Evolutionary conservation across 2,329 filamentous ascomycete genomes (phyloP).

Genomic region (Fusarium concolor): DNA sequence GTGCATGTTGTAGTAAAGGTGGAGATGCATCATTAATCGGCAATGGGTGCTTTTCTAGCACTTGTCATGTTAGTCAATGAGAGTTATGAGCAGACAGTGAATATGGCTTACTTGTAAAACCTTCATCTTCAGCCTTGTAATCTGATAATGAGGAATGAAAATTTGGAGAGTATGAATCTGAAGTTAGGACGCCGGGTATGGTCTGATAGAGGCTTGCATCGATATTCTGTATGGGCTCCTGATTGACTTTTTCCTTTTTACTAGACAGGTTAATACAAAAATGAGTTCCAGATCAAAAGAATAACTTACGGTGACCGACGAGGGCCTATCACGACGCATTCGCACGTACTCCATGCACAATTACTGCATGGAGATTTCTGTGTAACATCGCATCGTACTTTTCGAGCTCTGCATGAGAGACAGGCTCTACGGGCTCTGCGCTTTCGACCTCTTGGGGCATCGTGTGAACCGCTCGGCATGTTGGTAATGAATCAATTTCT

Average conservation of each 20-base stretch:
- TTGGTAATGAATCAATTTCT: too few relatives aligned
- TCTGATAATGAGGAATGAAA: neutral
- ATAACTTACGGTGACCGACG: slow-evolving; percentile 4
- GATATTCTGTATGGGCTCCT: too few relatives aligned
- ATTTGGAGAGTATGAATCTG: neutral
- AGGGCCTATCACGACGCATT: slow-evolving; percentile 6
- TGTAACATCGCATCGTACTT: slow-evolving; percentile 17
- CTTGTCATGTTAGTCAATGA: too few relatives aligned
- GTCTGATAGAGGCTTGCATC: neutral
- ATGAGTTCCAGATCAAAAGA: accelerated
- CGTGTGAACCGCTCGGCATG: neutral
- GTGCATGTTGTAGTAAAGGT: neutral
- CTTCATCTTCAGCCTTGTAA: neutral
- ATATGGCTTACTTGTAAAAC: neutral
- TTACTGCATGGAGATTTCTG: slow-evolving; percentile 16
- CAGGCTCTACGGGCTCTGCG: slow-evolving; percentile 9
- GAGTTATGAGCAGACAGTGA: too few relatives aligned
- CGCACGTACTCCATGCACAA: slow-evolving; percentile 5
- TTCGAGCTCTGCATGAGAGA: slow-evolving; percentile 9
- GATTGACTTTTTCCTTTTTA: neutral
- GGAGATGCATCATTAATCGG: too few relatives aligned
- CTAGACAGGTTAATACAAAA: neutral
- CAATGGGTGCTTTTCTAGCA: too few relatives aligned
- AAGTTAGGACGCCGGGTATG: neutral
- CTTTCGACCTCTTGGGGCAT: neutral